phyloP scores from a whole-genome alignment of 2,329 filamentous ascomycete genomes.

The Nothomitra cinnamomea region DNA sequence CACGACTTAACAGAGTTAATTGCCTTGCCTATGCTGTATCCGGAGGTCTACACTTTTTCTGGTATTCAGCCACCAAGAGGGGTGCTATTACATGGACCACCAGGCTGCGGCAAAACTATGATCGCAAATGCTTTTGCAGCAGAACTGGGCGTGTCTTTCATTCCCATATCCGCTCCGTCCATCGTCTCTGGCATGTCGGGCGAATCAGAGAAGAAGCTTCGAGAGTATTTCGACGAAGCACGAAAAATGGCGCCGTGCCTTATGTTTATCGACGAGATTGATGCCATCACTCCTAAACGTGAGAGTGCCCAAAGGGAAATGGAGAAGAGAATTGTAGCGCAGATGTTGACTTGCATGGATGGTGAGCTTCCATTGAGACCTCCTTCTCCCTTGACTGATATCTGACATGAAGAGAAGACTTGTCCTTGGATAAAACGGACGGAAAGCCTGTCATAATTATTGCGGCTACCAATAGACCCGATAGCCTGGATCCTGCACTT shows the following conservation, averaged over 20 bases:
- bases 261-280: conserved; percentile 83
- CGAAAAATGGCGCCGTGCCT: conserved; percentile 73
- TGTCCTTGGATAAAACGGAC: conserved; percentile 53
- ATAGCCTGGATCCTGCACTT: conserved; percentile 67
- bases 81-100: conserved; percentile 65
- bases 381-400: neutral
- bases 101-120: conserved; percentile 75
- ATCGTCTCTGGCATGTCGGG: conserved; percentile 78
- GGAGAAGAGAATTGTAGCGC: conserved; percentile 71
- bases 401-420: conserved; percentile 19
- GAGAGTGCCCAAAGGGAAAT: conserved; percentile 75
- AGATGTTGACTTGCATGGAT: conserved; percentile 77
- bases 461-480: conserved; percentile 77
- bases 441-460: conserved; percentile 74
- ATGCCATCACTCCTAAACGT: conserved; percentile 74
- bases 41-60: conserved; percentile 46
- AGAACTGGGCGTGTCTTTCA: conserved; percentile 57
- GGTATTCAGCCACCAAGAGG: conserved; percentile 56
- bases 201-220: conserved; percentile 73
- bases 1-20: conserved; percentile 52
- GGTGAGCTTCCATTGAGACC: conserved; percentile 17
- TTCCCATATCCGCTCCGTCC: conserved; percentile 66
- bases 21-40: conserved; percentile 52
- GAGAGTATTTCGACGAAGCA: conserved; percentile 77
- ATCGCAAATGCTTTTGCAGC: conserved; percentile 67